phyloP scores from a whole-genome alignment of 2,329 filamentous ascomycete species.

The Fusarium stilboides region DNA sequence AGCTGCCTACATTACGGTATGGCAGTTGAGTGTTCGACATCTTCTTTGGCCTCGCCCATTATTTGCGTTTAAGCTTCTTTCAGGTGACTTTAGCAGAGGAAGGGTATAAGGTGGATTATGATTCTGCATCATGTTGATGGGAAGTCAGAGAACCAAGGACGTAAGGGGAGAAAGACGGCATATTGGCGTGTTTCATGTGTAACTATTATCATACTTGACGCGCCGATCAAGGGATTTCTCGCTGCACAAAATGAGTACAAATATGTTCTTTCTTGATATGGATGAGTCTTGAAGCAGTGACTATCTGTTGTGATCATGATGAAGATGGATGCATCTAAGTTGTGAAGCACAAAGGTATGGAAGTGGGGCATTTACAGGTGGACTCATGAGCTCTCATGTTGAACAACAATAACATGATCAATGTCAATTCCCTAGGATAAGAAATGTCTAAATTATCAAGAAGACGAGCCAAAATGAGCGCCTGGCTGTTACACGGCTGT shows the following conservation, averaged over 20 bases:
- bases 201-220: constrained; percentile 21
- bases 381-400: neutral
- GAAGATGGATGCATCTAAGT: neutral
- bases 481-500: constrained; percentile 2
- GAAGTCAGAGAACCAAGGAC: constrained; percentile 3
- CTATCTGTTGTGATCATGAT: constrained; percentile 11
- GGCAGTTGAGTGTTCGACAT: constrained; percentile 17
- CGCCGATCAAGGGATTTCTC: constrained; percentile 12
- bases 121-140: neutral
- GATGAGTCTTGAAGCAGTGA: constrained; percentile 11
- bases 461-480: neutral
- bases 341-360: neutral
- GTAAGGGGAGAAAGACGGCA: constrained; percentile 4
- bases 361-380: neutral
- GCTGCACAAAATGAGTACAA: constrained; percentile 25
- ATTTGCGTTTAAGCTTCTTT: neutral
- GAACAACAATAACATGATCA: constrained; percentile 1
- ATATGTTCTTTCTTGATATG: constrained; percentile 17
- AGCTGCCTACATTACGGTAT: constrained; percentile 12
- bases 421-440: constrained; percentile 7
- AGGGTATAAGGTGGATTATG: neutral
- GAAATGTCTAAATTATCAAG: constrained; percentile 6
- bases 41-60: neutral
- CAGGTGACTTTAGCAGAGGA: neutral
- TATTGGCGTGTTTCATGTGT: constrained; percentile 19